A percentile compares a stretch with the other conserved stretches of the same genome.
Conservation (phyloP, 805 yeast genomes). For the Sugiyamaella floridensis region DNA sequence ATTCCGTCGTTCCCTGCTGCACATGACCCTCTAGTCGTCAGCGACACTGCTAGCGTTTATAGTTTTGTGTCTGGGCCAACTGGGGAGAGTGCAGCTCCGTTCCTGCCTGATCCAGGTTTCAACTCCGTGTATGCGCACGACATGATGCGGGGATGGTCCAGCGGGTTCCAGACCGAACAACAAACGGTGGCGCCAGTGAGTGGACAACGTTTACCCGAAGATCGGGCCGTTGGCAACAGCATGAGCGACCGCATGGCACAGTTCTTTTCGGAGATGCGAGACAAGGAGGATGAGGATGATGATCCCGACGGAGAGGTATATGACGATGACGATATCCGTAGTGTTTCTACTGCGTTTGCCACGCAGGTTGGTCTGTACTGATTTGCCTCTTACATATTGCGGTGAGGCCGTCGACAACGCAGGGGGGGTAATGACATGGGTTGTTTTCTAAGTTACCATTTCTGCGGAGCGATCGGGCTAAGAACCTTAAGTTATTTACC, state of each 20-base stretch:
- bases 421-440: neutral
- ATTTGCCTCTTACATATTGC: neutral
- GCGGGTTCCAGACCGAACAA: neutral
- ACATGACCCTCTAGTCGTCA: neutral
- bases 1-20: neutral
- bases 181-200: neutral
- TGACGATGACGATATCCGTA: conserved; percentile 22
- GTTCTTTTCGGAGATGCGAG: conserved; percentile 5
- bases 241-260: conserved; percentile 21
- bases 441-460: too few species aligned
- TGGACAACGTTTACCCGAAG: neutral
- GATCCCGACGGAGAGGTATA: conserved; percentile 23
- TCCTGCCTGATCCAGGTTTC: neutral
- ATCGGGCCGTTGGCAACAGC: conserved; percentile 14
- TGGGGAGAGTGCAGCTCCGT: neutral
- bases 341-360: conserved; percentile 19
- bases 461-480: too few species aligned
- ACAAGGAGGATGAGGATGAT: conserved; percentile 16
- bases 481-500: too few species aligned
- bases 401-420: neutral
- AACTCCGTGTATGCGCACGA: neutral
- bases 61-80: neutral
- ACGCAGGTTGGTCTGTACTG: conserved; percentile 20
- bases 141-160: neutral
- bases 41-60: conserved; percentile 3